A percentile compares a stretch with the other conserved stretches of the same genome.
Evolutionary conservation across 805 yeast species (phyloP).

Genomic region (Ogataea salicorniae): DNA sequence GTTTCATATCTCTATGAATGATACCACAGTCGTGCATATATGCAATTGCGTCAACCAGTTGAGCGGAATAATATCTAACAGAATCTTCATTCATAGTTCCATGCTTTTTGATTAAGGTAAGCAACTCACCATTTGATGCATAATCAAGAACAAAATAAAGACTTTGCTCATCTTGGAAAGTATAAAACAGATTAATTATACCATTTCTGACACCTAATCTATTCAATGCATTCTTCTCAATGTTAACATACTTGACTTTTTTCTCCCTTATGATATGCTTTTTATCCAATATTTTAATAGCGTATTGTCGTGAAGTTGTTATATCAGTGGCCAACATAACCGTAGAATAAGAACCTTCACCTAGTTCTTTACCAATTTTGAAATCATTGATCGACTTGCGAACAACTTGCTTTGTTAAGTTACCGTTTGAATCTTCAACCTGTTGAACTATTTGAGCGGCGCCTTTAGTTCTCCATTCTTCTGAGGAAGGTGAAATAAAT

Average conservation of each 20-base stretch:
- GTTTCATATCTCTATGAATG: slow-evolving; percentile 77
- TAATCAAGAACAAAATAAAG: slow-evolving; percentile 72
- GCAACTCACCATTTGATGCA: slow-evolving; percentile 75
- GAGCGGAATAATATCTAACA: slow-evolving; percentile 64
- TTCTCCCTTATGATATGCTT: slow-evolving; percentile 75
- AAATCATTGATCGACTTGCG: slow-evolving; percentile 71
- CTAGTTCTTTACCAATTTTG: slow-evolving; percentile 78
- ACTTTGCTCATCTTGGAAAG: slow-evolving; percentile 73
- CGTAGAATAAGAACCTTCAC: slow-evolving; percentile 95
- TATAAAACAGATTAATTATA: slow-evolving; percentile 63
- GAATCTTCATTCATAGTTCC: slow-evolving; percentile 71
- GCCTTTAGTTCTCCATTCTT: slow-evolving; percentile 53
- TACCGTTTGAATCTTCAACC: slow-evolving; percentile 41
- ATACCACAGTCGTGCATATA: slow-evolving; percentile 73
- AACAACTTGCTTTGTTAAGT: slow-evolving; percentile 45
- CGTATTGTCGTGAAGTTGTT: slow-evolving; percentile 58
- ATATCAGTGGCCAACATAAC: slow-evolving; percentile 82
- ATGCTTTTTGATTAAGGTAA: slow-evolving; percentile 58
- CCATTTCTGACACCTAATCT: slow-evolving; percentile 58
- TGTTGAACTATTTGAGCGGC: slow-evolving; percentile 52
- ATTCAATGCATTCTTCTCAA: slow-evolving; percentile 76
- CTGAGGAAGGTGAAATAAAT: slow-evolving; percentile 19
- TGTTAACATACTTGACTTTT: slow-evolving; percentile 78
- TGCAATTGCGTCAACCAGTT: slow-evolving; percentile 65
- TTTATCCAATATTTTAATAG: slow-evolving; percentile 72